A percentile compares a stretch with the other conserved stretches of the same genome.
Conservation (phyloP, 305 asterid genomes). For the Fraxinus sp. region DNA sequence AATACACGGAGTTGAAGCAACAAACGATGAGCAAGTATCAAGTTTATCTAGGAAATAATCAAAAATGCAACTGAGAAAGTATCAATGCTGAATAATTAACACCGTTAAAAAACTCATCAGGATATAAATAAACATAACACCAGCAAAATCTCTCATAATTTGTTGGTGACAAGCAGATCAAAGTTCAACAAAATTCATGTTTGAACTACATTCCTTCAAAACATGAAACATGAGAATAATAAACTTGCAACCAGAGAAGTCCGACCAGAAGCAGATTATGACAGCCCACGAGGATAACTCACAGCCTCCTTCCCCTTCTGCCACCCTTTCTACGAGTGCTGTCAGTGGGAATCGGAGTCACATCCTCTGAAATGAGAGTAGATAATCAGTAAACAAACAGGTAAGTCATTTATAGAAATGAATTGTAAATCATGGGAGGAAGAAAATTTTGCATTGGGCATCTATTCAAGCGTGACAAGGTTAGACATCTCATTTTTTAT, state of each 20-base stretch:
- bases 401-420: neutral
- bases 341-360: slow-evolving; percentile 66
- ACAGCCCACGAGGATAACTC: slow-evolving; percentile 1
- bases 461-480: neutral
- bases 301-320: slow-evolving; percentile 71
- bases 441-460: neutral
- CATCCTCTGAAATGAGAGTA: slow-evolving; percentile 51
- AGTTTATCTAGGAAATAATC: neutral
- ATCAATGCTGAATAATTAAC: neutral
- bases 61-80: neutral
- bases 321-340: slow-evolving; percentile 73
- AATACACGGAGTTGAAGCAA: neutral
- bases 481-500: neutral
- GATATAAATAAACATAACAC: neutral
- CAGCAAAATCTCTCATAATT: neutral
- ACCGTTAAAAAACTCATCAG: neutral
- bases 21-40: neutral
- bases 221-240: slow-evolving; percentile 15
- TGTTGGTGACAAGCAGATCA: neutral
- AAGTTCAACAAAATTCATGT: slow-evolving; percentile 6
- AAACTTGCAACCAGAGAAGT: slow-evolving; percentile 20
- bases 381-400: neutral
- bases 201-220: slow-evolving; percentile 11
- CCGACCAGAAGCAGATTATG: neutral
- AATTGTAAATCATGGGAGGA: neutral